phyloP scores from a whole-genome alignment of 805 yeast species.

The Sungouiella blattae region DNA sequence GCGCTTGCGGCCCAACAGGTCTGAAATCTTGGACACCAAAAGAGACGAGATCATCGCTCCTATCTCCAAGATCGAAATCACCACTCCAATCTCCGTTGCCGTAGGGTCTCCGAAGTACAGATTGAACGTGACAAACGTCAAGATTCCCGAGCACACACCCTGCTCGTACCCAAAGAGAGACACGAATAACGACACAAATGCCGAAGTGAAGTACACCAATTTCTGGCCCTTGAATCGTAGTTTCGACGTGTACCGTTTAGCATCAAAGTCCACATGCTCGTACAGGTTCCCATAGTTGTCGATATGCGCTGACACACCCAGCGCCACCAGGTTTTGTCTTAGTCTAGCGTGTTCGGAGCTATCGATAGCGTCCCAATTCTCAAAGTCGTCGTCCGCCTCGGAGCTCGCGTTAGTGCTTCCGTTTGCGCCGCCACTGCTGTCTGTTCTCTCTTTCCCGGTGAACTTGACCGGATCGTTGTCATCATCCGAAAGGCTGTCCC shows the following conservation, averaged over 20 bases:
- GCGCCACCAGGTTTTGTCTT: conserved; percentile 2
- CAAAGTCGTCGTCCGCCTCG: conserved; percentile 10
- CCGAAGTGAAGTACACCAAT: conserved; percentile 43
- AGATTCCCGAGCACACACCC: conserved; percentile 86
- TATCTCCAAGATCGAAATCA: conserved; percentile 17
- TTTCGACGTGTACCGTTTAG: conserved; percentile 27
- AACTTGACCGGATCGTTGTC: too few relatives aligned
- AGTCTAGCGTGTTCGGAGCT: too few relatives aligned
- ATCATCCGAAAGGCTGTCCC: too few relatives aligned
- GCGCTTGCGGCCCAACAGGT: conserved; percentile 16
- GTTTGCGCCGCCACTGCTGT: too few relatives aligned
- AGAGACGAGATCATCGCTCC: conserved; percentile 20
- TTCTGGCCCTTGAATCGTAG: conserved; percentile 36
- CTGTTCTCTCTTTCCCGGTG: too few relatives aligned
- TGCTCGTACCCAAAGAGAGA: conserved; percentile 39
- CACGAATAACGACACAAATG: conserved; percentile 42
- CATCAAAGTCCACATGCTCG: conserved; percentile 35
- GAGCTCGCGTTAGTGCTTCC: not conserved
- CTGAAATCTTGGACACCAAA: conserved; percentile 14
- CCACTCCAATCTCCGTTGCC: conserved; percentile 15
- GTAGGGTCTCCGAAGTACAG: conserved; percentile 20
- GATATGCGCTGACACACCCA: conserved; percentile 3
- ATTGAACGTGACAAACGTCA: conserved; percentile 70
- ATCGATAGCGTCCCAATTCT: conserved; percentile 14
- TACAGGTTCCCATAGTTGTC: conserved; percentile 36